Conservation (phyloP, 306 rosid genomes). For the Vigna mungo region DNA sequence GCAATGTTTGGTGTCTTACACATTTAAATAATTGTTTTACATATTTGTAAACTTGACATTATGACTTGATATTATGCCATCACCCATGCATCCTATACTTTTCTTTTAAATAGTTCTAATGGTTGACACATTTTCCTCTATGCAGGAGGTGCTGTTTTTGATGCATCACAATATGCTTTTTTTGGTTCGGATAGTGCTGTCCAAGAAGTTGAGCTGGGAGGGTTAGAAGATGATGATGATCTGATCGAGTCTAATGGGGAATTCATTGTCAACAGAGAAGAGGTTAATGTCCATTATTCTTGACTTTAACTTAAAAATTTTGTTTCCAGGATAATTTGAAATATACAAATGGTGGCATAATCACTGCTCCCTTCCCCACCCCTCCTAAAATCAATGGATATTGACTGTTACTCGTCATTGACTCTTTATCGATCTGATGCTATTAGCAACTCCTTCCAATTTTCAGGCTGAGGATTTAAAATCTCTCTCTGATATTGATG, state of each 20-base stretch:
- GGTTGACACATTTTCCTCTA: constrained; percentile 15
- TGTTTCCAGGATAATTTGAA: not conserved
- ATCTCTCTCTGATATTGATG: constrained; percentile 58
- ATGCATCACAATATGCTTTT: constrained; percentile 92
- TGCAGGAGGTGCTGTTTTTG: constrained; percentile 64
- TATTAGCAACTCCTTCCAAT: constrained; percentile 18
- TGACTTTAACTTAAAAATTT: not conserved
- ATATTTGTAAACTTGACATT: too few relatives aligned
- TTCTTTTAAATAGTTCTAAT: constrained; percentile 16
- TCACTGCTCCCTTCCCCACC: not conserved
- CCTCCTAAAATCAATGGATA: not conserved
- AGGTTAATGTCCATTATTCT: constrained; percentile 51
- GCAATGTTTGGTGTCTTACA: too few relatives aligned
- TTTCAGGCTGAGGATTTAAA: constrained; percentile 54
- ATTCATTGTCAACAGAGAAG: constrained; percentile 71
- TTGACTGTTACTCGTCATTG: constrained; percentile 7
- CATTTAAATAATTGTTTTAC: too few relatives aligned
- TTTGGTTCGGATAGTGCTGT: constrained; percentile 74
- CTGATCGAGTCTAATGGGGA: constrained; percentile 72
- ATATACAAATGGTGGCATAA: constrained; percentile 28
- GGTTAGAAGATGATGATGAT: constrained; percentile 69
- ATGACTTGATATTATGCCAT: too few relatives aligned
- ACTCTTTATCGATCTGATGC: not conserved
- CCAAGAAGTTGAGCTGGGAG: constrained; percentile 90
- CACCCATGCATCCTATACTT: not conserved